Base-by-base conservation (phyloP, 2,329 filamentous ascomycete genomes). In the Diaporthe sp. region DNA sequence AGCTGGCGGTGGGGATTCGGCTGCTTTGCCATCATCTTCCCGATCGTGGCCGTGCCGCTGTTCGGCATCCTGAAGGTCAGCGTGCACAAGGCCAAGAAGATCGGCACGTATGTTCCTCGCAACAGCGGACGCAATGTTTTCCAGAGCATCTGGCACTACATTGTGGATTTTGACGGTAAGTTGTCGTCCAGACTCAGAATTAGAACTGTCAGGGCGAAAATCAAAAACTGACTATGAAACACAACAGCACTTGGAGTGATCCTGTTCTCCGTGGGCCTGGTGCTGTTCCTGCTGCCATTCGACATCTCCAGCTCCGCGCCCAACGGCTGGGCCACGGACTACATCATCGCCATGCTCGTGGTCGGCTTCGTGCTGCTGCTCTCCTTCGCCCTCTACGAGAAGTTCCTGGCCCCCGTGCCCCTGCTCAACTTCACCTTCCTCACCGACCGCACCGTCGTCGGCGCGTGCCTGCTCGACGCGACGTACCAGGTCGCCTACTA, bases 1-100 rank as follows among this genome's bases (percentile, higher is more conserved):
- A 88, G 84, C 76, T 93, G 91, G 90, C 86, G 91, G 73, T 93
- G 91, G 91, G 92, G 82, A 1, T 93, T 92, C 77, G 91, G 89
- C 34, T 86, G 86, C 77, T 92, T 91, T 82, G 86, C 88, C 73
- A 90, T 93, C 79, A 88, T 92, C 77, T 80, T 91, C 42, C 90
- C 90, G 1, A 82, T 89, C 44, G 88, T 83, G 13, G 93, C 91
- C 79, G 86, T 89, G 19, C 88, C 93, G 67, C 86, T 92, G 65
- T 83, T 90, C 55, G 87, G 91, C 8, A 82, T 90, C 19, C 82
- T 93, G 76, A 85, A 88, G 72, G 79, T 87, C 79, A 91, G 92
- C 80, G 87, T 90, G 73, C 86, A 85, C 49, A 92, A 91, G 81
- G 92, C 92, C n/a, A 86, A 85, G 79, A 80, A 86, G 70, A 79